Conservation (phyloP, 192 early-diverging fungal species). For the Obelidium mucronatum region DNA sequence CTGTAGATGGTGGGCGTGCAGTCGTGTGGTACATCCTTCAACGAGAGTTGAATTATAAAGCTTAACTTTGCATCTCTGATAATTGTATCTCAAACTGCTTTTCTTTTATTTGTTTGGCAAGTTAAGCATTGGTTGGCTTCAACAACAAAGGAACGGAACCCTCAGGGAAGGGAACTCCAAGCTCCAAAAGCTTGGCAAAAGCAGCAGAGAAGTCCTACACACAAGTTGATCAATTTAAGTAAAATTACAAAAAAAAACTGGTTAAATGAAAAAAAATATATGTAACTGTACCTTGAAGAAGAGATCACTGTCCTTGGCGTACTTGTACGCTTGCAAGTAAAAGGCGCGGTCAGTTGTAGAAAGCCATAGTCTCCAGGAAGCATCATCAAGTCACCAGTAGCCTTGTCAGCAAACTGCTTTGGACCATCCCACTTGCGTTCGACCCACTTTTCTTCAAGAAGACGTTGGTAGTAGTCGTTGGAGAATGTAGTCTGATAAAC, state of each 20-base stretch:
- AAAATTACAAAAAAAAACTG: not conserved
- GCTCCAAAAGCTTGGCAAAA: conserved; percentile 85
- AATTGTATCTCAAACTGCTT: too few relatives aligned
- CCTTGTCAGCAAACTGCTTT: conserved; percentile 88
- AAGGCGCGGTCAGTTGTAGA: conserved; percentile 55
- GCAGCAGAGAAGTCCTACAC: conserved; percentile 92
- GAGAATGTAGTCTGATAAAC: conserved; percentile 77
- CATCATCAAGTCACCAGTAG: conserved; percentile 71
- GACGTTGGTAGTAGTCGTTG: conserved; percentile 80
- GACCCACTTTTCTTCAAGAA: conserved; percentile 82
- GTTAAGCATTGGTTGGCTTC: conserved; percentile 35
- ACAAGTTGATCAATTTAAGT: not conserved
- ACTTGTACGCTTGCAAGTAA: conserved; percentile 76
- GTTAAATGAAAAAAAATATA: not conserved
- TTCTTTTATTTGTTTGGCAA: too few relatives aligned
- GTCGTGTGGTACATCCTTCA: too few relatives aligned
- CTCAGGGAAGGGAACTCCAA: conserved; percentile 70
- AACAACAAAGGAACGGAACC: conserved; percentile 3
- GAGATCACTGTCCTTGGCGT: conserved; percentile 82
- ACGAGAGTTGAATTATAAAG: too few relatives aligned
- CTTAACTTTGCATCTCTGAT: too few relatives aligned
- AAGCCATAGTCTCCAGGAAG: conserved; percentile 72
- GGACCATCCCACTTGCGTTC: conserved; percentile 83
- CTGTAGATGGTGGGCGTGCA: too few relatives aligned
- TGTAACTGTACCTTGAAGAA: too few relatives aligned